Evolutionary conservation across 805 yeast genomes (phyloP).

Genomic region (Barnettozyma californica): DNA sequence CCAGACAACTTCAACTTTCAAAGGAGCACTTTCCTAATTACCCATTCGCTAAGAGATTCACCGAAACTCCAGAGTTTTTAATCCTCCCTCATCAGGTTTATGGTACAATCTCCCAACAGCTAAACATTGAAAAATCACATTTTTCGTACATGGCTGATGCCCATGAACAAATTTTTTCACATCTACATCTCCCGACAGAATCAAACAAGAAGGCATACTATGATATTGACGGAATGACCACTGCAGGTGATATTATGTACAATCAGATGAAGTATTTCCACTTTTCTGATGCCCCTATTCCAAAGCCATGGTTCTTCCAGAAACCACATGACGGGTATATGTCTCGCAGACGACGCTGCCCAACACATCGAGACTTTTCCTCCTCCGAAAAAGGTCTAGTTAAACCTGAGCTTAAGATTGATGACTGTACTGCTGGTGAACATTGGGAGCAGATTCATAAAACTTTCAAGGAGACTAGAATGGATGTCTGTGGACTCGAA

Average conservation of each 20-base stretch:
- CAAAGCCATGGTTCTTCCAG: slow-evolving; percentile 54
- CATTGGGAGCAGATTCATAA: slow-evolving; percentile 19
- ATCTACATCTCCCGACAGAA: slow-evolving; percentile 13
- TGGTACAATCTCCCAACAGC: slow-evolving; percentile 48
- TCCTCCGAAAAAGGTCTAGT: slow-evolving; percentile 1
- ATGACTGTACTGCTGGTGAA: slow-evolving; percentile 21
- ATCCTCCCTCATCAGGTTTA: slow-evolving; percentile 48
- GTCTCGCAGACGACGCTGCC: slow-evolving; percentile 16
- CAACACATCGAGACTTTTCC: slow-evolving; percentile 12
- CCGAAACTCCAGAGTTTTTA: slow-evolving; percentile 23
- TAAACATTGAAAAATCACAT: slow-evolving; percentile 33
- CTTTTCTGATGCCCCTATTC: slow-evolving; percentile 61
- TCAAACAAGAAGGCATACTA: slow-evolving; percentile 16
- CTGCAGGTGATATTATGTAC: slow-evolving; percentile 17
- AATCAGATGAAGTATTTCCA: slow-evolving; percentile 44
- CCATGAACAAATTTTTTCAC: slow-evolving; percentile 33
- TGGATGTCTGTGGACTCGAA: slow-evolving; percentile 22
- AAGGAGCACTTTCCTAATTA: not conserved
- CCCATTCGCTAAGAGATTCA: slow-evolving; percentile 8
- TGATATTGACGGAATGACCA: slow-evolving; percentile 12
- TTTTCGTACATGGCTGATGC: slow-evolving; percentile 39
- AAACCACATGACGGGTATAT: slow-evolving; percentile 10
- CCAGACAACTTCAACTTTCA: slow-evolving; percentile 9
- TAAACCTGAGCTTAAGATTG: slow-evolving; percentile 2
- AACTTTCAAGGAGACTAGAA: slow-evolving; percentile 15